phyloP scores from a whole-genome alignment of 257 asterid species.

The Handroanthus guayacan region DNA sequence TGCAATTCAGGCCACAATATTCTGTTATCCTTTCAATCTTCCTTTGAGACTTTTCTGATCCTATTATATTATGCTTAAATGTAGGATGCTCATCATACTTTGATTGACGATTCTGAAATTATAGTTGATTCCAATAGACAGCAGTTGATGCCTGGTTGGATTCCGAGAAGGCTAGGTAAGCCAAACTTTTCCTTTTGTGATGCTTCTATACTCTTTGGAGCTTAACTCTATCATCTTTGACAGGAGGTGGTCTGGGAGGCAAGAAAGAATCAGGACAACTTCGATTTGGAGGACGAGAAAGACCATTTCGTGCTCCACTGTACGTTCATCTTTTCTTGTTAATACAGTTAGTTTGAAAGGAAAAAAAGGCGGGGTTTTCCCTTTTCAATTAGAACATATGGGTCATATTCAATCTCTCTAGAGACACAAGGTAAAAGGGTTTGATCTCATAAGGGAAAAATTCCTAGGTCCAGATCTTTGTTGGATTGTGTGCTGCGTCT shows the following conservation, averaged over 20 bases:
- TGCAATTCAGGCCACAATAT: slow-evolving; percentile 18
- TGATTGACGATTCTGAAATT: slow-evolving; percentile 86
- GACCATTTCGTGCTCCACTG: slow-evolving; percentile 90
- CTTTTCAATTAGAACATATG: not conserved
- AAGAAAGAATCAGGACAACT: slow-evolving; percentile 98
- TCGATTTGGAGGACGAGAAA: slow-evolving; percentile 97
- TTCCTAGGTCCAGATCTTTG: not conserved
- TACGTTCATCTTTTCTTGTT: slow-evolving; percentile 43
- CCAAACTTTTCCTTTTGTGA: slow-evolving; percentile 10
- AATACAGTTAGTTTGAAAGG: too few relatives aligned
- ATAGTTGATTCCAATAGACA: slow-evolving; percentile 93
- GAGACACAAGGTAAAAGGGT: not conserved
- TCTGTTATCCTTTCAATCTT: slow-evolving; percentile 18
- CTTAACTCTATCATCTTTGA: slow-evolving; percentile 30
- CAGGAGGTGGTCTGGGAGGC: slow-evolving; percentile 98
- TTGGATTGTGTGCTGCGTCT: not conserved
- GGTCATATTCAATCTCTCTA: too few relatives aligned
- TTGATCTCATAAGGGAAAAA: not conserved
- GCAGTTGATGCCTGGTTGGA: slow-evolving; percentile 98
- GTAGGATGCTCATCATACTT: slow-evolving; percentile 88
- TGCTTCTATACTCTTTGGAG: slow-evolving; percentile 24
- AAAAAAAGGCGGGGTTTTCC: too few relatives aligned
- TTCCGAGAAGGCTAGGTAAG: slow-evolving; percentile 94
- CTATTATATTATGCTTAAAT: slow-evolving; percentile 19
- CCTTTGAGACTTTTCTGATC: slow-evolving; percentile 29